Evolutionary conservation across 2,329 filamentous ascomycete species (phyloP).

Genomic region (Diaporthe longicolla): DNA sequence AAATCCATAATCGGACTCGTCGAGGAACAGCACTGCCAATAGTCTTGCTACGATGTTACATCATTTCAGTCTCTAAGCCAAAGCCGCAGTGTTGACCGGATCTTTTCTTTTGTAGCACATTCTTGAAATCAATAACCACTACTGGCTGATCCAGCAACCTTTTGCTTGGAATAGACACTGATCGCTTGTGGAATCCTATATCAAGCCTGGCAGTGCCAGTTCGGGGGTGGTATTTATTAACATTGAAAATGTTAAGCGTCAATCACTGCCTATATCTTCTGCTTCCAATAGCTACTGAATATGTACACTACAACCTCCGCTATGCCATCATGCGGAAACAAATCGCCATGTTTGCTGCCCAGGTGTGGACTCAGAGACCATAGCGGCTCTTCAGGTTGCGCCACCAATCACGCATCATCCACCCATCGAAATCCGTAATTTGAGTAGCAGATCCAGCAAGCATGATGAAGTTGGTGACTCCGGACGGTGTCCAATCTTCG

Average conservation of each 20-base stretch:
- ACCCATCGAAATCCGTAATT: conserved; percentile 64
- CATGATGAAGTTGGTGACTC: conserved; percentile 61
- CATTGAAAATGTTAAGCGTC: not conserved
- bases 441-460: conserved; percentile 56
- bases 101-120: no score
- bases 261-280: not conserved
- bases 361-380: not conserved
- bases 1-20: no score
- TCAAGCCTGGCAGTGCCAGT: not conserved
- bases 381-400: conserved; percentile 36
- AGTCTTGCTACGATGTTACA: not conserved
- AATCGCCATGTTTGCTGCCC: not conserved
- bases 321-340: not conserved
- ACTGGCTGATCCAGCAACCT: not conserved
- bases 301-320: not conserved
- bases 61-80: not conserved
- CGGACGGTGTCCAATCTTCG: conserved; percentile 56
- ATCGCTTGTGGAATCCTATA: not conserved
- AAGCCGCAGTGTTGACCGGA: not conserved
- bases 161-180: not conserved
- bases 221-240: not conserved
- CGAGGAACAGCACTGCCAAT: not conserved
- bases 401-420: conserved; percentile 66
- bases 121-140: not conserved
- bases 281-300: not conserved